phyloP scores from a whole-genome alignment of 768 basidiomycete genomes.

The Leccinum subgranulosum region DNA sequence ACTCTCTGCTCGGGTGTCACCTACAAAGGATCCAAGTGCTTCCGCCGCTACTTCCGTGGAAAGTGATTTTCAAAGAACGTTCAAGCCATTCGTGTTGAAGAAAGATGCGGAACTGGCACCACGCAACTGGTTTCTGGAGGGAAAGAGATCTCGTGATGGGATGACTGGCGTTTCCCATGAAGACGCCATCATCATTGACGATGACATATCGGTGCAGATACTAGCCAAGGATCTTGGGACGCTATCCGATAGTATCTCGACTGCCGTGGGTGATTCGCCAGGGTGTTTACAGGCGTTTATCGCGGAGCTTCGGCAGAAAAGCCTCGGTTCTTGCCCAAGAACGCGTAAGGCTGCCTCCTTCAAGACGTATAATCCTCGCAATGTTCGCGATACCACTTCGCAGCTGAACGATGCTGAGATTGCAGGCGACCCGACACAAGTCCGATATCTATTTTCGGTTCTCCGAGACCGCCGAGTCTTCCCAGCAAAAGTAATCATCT shows the following conservation, averaged over 20 bases:
- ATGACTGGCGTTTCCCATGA: constrained; percentile 27
- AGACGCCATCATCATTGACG: constrained; percentile 62
- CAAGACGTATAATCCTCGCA: constrained; percentile 31
- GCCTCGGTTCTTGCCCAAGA: constrained; percentile 18
- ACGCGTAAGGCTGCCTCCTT: constrained; percentile 18
- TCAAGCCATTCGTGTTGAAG: constrained; percentile 78
- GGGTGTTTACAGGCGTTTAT: constrained; percentile 16
- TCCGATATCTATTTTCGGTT: constrained; percentile 58
- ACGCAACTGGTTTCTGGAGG: constrained; percentile 59
- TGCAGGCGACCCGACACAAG: constrained; percentile 63
- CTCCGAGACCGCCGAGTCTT: constrained; percentile 61
- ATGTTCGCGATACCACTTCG: constrained; percentile 50
- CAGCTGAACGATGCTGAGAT: constrained; percentile 77
- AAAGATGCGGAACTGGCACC: constrained; percentile 73
- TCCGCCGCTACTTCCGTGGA: constrained; percentile 35
- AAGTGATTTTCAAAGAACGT: constrained; percentile 70
- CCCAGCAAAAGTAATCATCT: constrained; percentile 81
- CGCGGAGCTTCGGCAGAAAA: constrained; percentile 31
- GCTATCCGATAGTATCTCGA: not conserved
- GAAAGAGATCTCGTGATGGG: constrained; percentile 24
- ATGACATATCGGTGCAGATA: constrained; percentile 22
- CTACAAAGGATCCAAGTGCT: constrained; percentile 26
- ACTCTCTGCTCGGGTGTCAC: constrained; percentile 21
- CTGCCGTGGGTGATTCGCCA: not conserved
- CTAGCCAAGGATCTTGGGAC: constrained; percentile 7